Evolutionary conservation across 371 early-diverging fungal species (phyloP).

Genomic region (Mortierella polycephala): DNA sequence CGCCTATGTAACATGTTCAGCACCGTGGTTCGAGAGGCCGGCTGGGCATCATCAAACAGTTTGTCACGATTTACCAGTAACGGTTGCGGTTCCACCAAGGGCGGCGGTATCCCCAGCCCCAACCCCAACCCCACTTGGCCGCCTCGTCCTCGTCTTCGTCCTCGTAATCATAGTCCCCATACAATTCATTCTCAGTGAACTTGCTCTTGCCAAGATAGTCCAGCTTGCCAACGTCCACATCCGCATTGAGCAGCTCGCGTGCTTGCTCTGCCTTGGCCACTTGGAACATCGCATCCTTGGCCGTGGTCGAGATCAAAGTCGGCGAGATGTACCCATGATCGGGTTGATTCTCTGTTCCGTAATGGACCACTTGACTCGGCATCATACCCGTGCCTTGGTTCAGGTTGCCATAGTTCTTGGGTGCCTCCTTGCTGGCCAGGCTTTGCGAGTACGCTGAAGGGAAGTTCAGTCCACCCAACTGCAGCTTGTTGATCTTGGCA

Average conservation of each 20-base stretch:
- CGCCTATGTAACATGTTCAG: background rate
- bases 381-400: conserved; percentile 47
- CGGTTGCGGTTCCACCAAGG: background rate
- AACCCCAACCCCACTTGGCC: conserved; percentile 18
- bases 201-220: background rate
- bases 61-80: background rate
- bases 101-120: background rate
- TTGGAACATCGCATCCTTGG: conserved; percentile 30
- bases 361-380: conserved; percentile 47
- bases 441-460: conserved; percentile 25
- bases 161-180: conserved; percentile 11
- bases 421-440: conserved; percentile 35
- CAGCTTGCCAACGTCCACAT: conserved; percentile 16
- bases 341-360: conserved; percentile 42
- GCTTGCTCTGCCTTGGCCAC: conserved; percentile 36
- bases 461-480: conserved; percentile 22
- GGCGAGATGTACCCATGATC: conserved; percentile 33
- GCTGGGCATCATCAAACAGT: too few relatives aligned
- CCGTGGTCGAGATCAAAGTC: conserved; percentile 31
- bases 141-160: conserved; percentile 7
- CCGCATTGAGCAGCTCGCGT: conserved; percentile 20
- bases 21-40: too few relatives aligned
- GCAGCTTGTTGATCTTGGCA: conserved; percentile 24
- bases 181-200: background rate
- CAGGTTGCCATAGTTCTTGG: conserved; percentile 47